Evolutionary conservation across 2,329 filamentous ascomycete species (phyloP), one percentile per base, ranked within the genome.

Genomic region (Talaromyces marneffei): DNA sequence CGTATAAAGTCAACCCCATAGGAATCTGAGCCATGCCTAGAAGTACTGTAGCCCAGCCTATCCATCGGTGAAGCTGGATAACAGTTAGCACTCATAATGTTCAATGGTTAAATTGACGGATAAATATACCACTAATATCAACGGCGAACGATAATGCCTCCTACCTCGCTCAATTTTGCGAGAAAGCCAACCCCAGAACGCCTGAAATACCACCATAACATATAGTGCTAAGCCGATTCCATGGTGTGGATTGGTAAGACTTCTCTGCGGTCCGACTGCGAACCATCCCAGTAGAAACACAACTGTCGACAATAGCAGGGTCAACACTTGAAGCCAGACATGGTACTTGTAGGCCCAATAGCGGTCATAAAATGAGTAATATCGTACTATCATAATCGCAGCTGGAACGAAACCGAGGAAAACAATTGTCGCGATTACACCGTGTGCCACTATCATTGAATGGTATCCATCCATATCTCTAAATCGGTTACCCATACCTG

Each of bases 1-100:
- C 94, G 70, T 97, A 99, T 1, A 99, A 81, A 0, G 92, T 92
- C 52, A 99, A 80, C 0, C 94, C 94, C 0, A 99, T 81, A 0
- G 94, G 89, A 10, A 99, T 85, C 72, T 99, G 94, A 3, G 87
- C 83, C 66, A 97, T 87, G 0, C 91, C 94, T 3, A 99, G 80
- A 18, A 97, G 76, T 2, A 90, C 88, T 68, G 93, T 85, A 0
- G 84, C 78, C 61, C 92, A 83, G 18, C 94, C 94, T 18, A 90
- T 77, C 91, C 94, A 97, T 71, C 92, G 89, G 77, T 99, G 94
- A 44, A 97, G 75, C 82, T 89, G 81, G 14, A 31, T 2, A 35
- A 50, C 12, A 18, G 37, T 57, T 27, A 62, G 46, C 23, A 55
- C 25, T 60, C 16, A 5, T 52, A 1, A 52, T 53, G 12, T 60